A percentile compares a stretch with the other conserved stretches of the same genome.
Conservation (phyloP, 495 filamentous ascomycete species). For the Penicillium parvum region DNA sequence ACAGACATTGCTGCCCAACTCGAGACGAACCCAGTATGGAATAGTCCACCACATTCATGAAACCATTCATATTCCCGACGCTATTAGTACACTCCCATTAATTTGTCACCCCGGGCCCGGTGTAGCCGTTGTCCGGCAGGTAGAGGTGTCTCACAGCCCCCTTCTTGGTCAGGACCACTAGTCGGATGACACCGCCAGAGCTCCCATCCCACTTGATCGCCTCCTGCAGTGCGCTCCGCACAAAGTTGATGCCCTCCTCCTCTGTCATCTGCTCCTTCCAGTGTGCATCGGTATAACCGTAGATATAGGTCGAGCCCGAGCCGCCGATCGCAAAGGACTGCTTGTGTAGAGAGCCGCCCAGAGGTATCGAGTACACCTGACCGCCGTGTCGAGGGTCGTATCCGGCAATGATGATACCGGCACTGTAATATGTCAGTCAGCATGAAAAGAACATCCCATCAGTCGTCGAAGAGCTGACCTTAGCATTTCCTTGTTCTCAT, state of each 20-base stretch:
- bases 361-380: conserved; percentile 93
- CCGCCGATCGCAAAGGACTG: conserved; percentile 94
- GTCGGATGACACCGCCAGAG: conserved; percentile 93
- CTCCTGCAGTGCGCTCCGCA: conserved; percentile 83
- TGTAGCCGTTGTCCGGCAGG: conserved; percentile 81
- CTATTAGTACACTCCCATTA: conserved; percentile 31
- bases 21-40: background rate
- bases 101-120: conserved; percentile 52
- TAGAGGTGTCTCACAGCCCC: conserved; percentile 89
- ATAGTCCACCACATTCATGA: no score
- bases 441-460: background rate
- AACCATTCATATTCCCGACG: conserved; percentile 5
- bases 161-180: conserved; percentile 88
- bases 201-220: conserved; percentile 99
- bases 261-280: conserved; percentile 96
- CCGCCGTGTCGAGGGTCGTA: conserved; percentile 92
- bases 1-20: background rate
- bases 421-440: conserved; percentile 49
- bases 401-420: conserved; percentile 95
- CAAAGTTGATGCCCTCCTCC: conserved; percentile 85
- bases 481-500: conserved; percentile 90
- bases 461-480: conserved; percentile 58
- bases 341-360: conserved; percentile 96
- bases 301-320: conserved; percentile 97
- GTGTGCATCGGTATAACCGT: conserved; percentile 95